Evolutionary conservation across 2,329 filamentous ascomycete species (phyloP), one percentile per base, ranked within the genome.

Genomic region (Stachybotrys elegans): DNA sequence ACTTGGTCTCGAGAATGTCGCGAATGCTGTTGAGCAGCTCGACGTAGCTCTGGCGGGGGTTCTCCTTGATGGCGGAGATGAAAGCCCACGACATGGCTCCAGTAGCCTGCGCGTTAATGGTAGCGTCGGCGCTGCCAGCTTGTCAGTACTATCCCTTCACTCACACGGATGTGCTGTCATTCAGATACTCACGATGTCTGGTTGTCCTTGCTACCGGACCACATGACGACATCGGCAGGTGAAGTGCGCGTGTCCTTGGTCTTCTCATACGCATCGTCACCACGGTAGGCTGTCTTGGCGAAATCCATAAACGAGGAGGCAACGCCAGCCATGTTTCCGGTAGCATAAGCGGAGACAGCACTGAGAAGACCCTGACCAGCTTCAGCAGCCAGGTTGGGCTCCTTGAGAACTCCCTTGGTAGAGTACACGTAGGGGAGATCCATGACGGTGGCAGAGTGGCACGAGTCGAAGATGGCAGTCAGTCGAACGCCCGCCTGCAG

Each of bases 81-180:
- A 98, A 98, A 3, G 93, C 93, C 82, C 87, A 96, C 4, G 90
- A 95, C 93, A 98, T 97, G 65, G 93, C 93, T 44, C 93, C 93
- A 0, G 93, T 98, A 25, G 93, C 92, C 69, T 96, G 79, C 45
- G 88, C 83, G 35, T 78, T 81, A 53, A 97, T 96, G 22, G 83
- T 87, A 12, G 93, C 91, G 65, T 98, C 93, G 68, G 89, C 87
- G 47, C 90, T 95, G 54, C 44, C 44, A 40, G 41, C 41, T 39
- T 40, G 54, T 63, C 42, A 62, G 56, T 41, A 43, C 32, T 41
- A 6, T 16, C 14, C 11, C 8, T 37, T 22, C 16, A 44, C 42
- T 27, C 39, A n/a, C n/a, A n/a, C n/a, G n/a, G n/a, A n/a, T n/a
- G n/a, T n/a, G n/a, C 17, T 6, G 3, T 12, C 2, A 6, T 6